phyloP scores from a whole-genome alignment of 1,284 basidiomycete species.

The Ceratobasidium sp. region DNA sequence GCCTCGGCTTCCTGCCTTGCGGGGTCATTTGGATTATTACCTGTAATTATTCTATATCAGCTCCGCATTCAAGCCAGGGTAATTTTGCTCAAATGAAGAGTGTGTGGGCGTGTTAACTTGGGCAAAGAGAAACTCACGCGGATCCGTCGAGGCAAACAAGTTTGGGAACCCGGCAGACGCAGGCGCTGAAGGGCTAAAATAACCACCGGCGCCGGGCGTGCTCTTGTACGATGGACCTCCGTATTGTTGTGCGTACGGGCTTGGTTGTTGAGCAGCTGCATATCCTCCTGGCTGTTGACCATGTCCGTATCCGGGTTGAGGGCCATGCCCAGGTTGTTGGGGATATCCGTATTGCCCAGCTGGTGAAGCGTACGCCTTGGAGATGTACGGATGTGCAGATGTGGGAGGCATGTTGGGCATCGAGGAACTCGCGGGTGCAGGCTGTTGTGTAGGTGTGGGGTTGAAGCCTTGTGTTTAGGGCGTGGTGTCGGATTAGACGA shows the following conservation, averaged over 20 bases:
- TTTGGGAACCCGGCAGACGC: constrained; percentile 19
- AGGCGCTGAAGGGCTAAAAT: constrained; percentile 25
- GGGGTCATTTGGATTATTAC: too few species aligned
- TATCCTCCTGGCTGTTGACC: not conserved
- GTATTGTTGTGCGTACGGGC: not conserved
- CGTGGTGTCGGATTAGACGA: not conserved
- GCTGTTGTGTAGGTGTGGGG: not conserved
- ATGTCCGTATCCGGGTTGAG: constrained; percentile 2
- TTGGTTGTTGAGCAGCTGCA: not conserved
- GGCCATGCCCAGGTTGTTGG: not conserved
- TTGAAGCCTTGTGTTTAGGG: constrained; percentile 3
- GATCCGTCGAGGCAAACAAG: constrained; percentile 21
- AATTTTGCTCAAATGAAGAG: too few species aligned
- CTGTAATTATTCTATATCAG: not conserved
- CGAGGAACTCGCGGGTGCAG: constrained; percentile 2
- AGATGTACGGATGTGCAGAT: constrained; percentile 38
- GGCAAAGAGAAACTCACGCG: not conserved
- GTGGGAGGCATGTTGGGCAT: constrained; percentile 31
- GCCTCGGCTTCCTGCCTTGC: constrained; percentile 10
- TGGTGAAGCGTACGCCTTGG: constrained; percentile 15
- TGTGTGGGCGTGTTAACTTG: not conserved
- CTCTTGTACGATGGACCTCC: not conserved
- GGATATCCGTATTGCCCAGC: constrained; percentile 11
- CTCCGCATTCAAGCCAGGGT: not conserved
- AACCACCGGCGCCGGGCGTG: not conserved